Evolutionary conservation across 1,284 basidiomycete species (phyloP).

Genomic region (Pseudozyma sp.): DNA sequence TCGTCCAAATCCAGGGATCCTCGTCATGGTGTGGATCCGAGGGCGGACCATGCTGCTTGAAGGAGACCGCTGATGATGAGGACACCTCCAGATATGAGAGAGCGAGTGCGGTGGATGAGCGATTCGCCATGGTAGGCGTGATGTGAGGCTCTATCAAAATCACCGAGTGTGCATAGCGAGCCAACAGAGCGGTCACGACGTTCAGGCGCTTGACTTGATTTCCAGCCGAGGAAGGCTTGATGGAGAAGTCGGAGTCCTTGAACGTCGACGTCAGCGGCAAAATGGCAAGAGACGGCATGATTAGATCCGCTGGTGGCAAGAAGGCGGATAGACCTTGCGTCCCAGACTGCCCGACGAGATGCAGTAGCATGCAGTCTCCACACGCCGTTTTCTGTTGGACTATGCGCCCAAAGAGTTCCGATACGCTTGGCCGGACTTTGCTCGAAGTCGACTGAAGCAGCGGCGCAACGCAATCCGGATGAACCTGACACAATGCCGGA

Average conservation of each 20-base stretch:
- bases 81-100: slow-evolving; percentile 16
- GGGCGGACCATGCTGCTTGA: slow-evolving; percentile 13
- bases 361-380: slow-evolving; percentile 23
- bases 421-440: slow-evolving; percentile 2
- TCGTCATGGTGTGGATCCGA: not conserved
- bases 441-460: not conserved
- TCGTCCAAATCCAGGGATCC: slow-evolving; percentile 15
- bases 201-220: slow-evolving; percentile 4
- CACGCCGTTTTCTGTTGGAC: slow-evolving; percentile 9
- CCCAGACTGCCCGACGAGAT: slow-evolving; percentile 18
- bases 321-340: slow-evolving; percentile 21
- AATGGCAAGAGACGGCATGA: not conserved
- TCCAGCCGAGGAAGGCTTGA: not conserved
- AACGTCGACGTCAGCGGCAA: slow-evolving; percentile 11
- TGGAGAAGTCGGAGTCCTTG: slow-evolving; percentile 9
- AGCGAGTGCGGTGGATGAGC: not conserved
- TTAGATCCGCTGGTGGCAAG: slow-evolving; percentile 7
- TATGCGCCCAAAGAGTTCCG: slow-evolving; percentile 7
- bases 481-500: not conserved
- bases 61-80: slow-evolving; percentile 14
- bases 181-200: slow-evolving; percentile 6
- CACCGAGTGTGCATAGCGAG: slow-evolving; percentile 25
- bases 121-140: slow-evolving; percentile 9
- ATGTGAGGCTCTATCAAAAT: slow-evolving; percentile 10
- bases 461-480: slow-evolving; percentile 4